These are phyloP conservation scores for Thozetella sp. DNA, from an alignment of 495 filamentous ascomycete species.

Conservation along the genomic window DNA sequence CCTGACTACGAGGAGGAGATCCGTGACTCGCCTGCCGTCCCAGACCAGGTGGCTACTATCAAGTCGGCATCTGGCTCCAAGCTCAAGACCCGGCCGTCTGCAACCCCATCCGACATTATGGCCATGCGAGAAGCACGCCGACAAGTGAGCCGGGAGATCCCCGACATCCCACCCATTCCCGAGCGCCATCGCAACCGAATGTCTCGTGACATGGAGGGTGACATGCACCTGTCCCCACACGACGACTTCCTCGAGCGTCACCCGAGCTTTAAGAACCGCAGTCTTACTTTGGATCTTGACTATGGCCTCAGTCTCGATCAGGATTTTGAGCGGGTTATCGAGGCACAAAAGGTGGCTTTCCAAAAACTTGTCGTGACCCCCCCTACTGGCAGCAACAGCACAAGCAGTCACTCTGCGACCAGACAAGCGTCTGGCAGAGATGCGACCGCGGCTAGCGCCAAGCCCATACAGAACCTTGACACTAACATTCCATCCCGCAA, in stretches of 20 bases:
- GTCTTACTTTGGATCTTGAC: constrained; percentile 73
- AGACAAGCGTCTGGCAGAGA: constrained; percentile 16
- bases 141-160: constrained; percentile 74
- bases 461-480: constrained; percentile 14
- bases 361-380: constrained; percentile 43
- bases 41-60: constrained; percentile 87
- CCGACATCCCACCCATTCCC: constrained; percentile 64
- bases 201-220: constrained; percentile 42
- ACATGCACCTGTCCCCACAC: constrained; percentile 17
- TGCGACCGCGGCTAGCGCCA: constrained; percentile 8
- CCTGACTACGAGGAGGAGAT: constrained; percentile 46
- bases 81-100: constrained; percentile 87
- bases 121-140: constrained; percentile 87
- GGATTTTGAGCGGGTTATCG: constrained; percentile 94
- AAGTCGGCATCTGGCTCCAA: constrained; percentile 79
- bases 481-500: constrained; percentile 59
- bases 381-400: constrained; percentile 13
- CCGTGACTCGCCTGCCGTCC: constrained; percentile 62
- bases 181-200: constrained; percentile 57
- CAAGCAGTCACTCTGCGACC: background rate
- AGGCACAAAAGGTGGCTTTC: constrained; percentile 93
- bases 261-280: constrained; percentile 59
- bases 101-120: constrained; percentile 81
- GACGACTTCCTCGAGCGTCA: constrained; percentile 48
- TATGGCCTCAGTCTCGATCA: constrained; percentile 83